Evolutionary conservation across 352 stramenopile species (phyloP), one percentile per base, ranked within the genome.

Genomic region (Phytophthora melonis): DNA sequence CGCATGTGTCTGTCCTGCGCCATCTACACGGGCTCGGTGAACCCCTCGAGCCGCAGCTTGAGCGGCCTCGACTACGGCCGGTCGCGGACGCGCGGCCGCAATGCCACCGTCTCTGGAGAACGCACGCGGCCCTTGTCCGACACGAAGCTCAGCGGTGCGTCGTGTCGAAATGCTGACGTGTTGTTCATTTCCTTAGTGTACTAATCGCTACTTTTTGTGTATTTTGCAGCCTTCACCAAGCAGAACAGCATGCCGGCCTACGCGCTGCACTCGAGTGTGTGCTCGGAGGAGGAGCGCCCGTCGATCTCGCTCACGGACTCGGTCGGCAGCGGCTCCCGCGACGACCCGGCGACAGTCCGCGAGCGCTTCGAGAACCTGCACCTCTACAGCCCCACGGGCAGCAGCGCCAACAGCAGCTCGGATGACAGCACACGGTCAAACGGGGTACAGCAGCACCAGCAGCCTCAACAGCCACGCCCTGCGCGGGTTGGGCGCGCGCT

Each of bases 1-100:
- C 86, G 86, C 41, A 82, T 93, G 68, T 93, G 84, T 25, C 63
- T 86, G 23, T 62, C 82, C 30, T 93, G 86, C 30, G 72, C 77
- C 18, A 66, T 76, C 58, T 75, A 77, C 68, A 79, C 68, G 27
- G 68, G 68, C 34, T 72, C 65, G 2, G 61, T 72, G 13, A 70
- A 70, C 54, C 53, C 49, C 9, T 68, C 70, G 25, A 78, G 58
- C 34, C 61, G 43, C 9, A 78, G 66, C 49, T 59, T 68, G 39
- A 76, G 58, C 54, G 64, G 55, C 19, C 21, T 73, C 3, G 52
- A 71, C 47, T 75, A 68, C 56, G 62, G 47, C 6, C 57, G 63
- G 0, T 49, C 41, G 9, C 72, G 73, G 21, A 47, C 63, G 27
- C 68, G 63, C 6, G 52, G 16, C 6, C 67, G 68, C 41, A 70